These are phyloP conservation scores for Pyricularia grisea DNA, from an alignment of 2,329 filamentous ascomycete genomes.

Conservation along the genomic window DNA sequence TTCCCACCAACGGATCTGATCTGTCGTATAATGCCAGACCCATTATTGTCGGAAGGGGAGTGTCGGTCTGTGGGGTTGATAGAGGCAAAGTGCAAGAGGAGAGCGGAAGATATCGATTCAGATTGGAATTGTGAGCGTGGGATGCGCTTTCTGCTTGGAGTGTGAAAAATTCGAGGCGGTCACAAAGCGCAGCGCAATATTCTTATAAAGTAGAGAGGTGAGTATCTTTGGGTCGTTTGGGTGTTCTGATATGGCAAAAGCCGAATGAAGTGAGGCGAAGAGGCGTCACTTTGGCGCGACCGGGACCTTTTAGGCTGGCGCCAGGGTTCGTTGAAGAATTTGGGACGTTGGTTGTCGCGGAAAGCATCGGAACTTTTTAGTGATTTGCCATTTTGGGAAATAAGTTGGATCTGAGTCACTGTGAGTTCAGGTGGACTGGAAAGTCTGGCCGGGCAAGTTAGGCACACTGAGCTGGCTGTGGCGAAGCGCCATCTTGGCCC, in stretches of 20 bases:
- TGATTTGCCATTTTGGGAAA: neutral
- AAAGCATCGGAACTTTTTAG: neutral
- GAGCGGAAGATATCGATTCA: neutral
- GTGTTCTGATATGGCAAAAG: neutral
- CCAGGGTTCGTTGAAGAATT: neutral
- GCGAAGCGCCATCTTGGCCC: neutral
- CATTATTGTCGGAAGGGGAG: constrained; percentile 4
- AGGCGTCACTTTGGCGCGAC: neutral
- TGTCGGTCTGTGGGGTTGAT: neutral
- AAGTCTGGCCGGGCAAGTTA: neutral
- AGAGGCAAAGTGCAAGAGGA: neutral
- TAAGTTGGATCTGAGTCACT: neutral
- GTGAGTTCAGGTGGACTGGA: neutral
- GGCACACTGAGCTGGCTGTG: neutral
- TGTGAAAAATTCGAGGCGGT: neutral
- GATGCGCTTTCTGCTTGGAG: neutral
- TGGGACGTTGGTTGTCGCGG: neutral
- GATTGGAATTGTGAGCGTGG: neutral
- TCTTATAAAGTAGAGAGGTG: neutral
- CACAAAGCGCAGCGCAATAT: neutral
- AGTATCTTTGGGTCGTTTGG: neutral
- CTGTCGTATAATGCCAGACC: constrained; percentile 8
- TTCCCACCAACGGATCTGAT: neutral
- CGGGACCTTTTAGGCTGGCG: neutral
- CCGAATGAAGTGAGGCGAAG: neutral